These are phyloP conservation scores for Ophiostoma ulmi DNA, from an alignment of 2,329 filamentous ascomycete species.

Conservation along the genomic window DNA sequence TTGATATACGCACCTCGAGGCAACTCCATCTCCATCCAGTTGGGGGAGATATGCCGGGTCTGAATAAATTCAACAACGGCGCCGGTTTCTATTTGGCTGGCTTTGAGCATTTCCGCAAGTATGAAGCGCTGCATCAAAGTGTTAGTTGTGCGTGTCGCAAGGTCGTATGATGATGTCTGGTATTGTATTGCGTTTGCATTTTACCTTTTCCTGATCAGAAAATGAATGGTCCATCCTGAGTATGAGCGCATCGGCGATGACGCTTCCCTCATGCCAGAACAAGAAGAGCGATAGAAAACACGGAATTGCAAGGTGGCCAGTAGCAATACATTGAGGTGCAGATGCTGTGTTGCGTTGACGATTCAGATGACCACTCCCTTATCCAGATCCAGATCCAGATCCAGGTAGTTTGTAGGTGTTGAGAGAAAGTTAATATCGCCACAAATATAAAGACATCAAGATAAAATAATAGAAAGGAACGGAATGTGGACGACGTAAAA, in stretches of 20 bases:
- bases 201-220: conserved; percentile 50
- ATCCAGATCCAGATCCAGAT: background rate
- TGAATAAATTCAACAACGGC: conserved; percentile 46
- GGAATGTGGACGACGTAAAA: background rate
- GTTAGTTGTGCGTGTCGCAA: background rate
- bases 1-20: conserved; percentile 31
- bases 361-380: background rate
- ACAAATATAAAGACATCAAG: background rate
- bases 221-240: conserved; percentile 42
- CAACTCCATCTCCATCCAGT: conserved; percentile 37
- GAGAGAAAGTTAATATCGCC: background rate
- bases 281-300: conserved; percentile 30
- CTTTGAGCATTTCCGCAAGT: conserved; percentile 55
- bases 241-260: conserved; percentile 21
- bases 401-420: background rate
- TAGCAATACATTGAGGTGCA: conserved; percentile 34
- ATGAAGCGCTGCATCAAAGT: conserved; percentile 46
- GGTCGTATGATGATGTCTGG: background rate
- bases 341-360: background rate
- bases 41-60: conserved; percentile 31
- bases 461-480: background rate
- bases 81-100: conserved; percentile 46
- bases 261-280: conserved; percentile 27
- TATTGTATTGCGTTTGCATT: conserved; percentile 15
- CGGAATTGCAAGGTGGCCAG: conserved; percentile 31